Evolutionary conservation across 192 early-diverging fungal species (phyloP), one percentile per base, ranked within the genome.

Genomic region (Spizellomyces punctatus): DNA sequence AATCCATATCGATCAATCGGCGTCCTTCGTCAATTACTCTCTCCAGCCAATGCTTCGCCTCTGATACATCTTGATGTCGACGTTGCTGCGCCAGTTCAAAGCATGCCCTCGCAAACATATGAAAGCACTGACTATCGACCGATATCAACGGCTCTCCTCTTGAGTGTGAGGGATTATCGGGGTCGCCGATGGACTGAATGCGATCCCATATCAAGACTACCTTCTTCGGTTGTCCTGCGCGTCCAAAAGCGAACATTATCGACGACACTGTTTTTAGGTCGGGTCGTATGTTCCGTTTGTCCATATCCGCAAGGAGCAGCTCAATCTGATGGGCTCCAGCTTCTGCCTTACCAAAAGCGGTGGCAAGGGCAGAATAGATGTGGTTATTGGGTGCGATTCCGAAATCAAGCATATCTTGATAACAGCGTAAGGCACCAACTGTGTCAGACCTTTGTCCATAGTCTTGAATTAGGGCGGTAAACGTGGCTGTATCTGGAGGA

Each of bases 331-430:
- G 12, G 8, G 68, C 57, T 21, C 55, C n/a, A 36, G 68, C 68
- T 54, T 54, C 14, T 12, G 14, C 12, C 12, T 19, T 12, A 54
- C 17, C 50, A 54, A 54, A 54, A n/a, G 61, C 61, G 5, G 17
- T 64, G 47, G 46, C 62, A 10, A 72, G 55, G 10, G 45, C 48
- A 19, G 36, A 43, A 44, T 64, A 72, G 5, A 72, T 47, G 63
- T 64, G 62, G 54, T 63, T 63, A 21, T 63, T 64, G n/a, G 71
- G 71, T n/a, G 21, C 52, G 27, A 72, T 27, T 10, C 71, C 71
- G 8, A 49, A 21, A 8, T 19, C 12, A 41, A 72, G 36, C 71
- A 72, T 72, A 12, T 47, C 62, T 16, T 63, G 17, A 57, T 64
- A 72, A 16, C 46, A n/a, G 16, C 21, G 22, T 8, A 72, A 44